Evolutionary conservation across 2,329 filamentous ascomycete genomes (phyloP).

Genomic region (Sclerotinia trifoliorum): DNA sequence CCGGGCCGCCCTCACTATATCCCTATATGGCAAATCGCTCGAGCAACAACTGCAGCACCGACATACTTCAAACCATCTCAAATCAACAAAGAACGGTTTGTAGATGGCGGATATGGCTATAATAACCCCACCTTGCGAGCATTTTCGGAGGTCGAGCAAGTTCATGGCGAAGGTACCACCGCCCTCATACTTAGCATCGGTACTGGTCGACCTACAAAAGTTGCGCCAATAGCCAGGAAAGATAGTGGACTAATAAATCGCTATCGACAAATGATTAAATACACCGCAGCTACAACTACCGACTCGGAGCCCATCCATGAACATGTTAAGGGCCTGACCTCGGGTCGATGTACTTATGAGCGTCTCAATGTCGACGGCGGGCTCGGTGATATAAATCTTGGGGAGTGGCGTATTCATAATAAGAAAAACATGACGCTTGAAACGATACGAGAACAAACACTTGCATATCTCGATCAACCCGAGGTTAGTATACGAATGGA

Average conservation of each 20-base stretch:
- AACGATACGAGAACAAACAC: neutral
- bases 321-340: neutral
- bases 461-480: neutral
- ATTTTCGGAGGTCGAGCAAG: slow-evolving; percentile 8
- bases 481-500: neutral
- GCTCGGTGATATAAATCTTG: neutral
- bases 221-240: neutral
- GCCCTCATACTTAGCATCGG: slow-evolving; percentile 6
- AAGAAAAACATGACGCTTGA: neutral
- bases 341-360: neutral
- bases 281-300: neutral
- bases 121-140: slow-evolving; percentile 6
- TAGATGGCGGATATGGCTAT: slow-evolving; percentile 41
- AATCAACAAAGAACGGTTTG: slow-evolving; percentile 41
- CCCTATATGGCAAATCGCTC: slow-evolving; percentile 15
- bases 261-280: neutral
- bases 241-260: neutral
- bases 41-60: slow-evolving; percentile 44
- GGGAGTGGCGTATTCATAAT: neutral
- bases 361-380: neutral
- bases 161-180: neutral
- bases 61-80: slow-evolving; percentile 44
- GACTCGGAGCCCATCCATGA: neutral
- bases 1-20: neutral
- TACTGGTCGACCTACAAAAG: neutral